These are phyloP conservation scores for Fusarium dimerum DNA, from an alignment of 2,329 filamentous ascomycete species.

Conservation along the genomic window DNA sequence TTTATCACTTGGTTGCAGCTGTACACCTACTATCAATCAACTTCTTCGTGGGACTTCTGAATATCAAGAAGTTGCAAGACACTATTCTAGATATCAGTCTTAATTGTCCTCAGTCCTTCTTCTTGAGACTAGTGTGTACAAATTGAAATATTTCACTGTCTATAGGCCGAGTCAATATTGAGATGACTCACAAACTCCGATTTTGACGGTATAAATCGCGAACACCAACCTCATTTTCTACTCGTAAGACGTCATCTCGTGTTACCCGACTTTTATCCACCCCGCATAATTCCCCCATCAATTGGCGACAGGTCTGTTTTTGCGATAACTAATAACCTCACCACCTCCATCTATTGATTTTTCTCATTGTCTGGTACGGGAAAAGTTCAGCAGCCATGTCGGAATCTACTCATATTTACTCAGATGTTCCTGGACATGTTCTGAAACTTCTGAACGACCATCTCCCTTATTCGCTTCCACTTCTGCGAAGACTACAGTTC, in stretches of 20 bases:
- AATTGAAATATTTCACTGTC: no score
- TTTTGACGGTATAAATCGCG: no score
- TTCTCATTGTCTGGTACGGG: not conserved
- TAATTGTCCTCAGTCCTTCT: no score
- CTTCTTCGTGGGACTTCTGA: no score
- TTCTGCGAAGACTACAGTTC: constrained; percentile 66
- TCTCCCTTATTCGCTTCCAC: constrained; percentile 59
- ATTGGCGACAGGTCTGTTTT: not conserved
- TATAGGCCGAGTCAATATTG: no score
- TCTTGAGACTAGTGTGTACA: no score
- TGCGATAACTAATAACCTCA: not conserved
- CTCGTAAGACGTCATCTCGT: constrained; percentile 4
- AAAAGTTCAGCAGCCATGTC: constrained; percentile 11
- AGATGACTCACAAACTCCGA: no score
- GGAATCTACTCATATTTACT: constrained; percentile 23
- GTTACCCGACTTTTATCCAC: constrained; percentile 27
- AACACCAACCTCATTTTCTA: not conserved
- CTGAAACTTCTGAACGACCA: constrained; percentile 49
- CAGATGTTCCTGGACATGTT: constrained; percentile 37
- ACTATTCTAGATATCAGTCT: no score
- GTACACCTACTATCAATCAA: no score
- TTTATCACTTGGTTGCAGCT: no score
- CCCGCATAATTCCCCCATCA: not conserved
- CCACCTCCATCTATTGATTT: not conserved
- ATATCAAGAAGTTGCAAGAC: no score